A percentile compares a stretch with the other conserved stretches of the same genome.
These are phyloP conservation scores for Shiraia sp. DNA, from an alignment of 2,329 filamentous ascomycete species.

Conservation along the genomic window DNA sequence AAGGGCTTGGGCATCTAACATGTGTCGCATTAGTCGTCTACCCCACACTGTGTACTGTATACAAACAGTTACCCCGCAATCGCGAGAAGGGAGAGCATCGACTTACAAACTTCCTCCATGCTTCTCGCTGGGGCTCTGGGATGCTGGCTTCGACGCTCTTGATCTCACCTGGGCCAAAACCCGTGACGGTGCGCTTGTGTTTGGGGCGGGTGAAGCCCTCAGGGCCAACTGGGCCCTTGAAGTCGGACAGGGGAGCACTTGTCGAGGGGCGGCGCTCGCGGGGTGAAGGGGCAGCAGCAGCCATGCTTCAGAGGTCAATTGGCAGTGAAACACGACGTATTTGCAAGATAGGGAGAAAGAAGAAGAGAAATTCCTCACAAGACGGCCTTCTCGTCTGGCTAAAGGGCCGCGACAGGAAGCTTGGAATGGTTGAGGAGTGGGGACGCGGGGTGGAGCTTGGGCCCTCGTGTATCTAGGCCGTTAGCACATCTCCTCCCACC, in stretches of 20 bases:
- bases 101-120: slow-evolving; percentile 67
- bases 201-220: slow-evolving; percentile 82
- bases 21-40: slow-evolving; percentile 8
- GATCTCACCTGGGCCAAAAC: slow-evolving; percentile 88
- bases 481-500: too few species aligned
- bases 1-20: slow-evolving; percentile 68
- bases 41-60: not conserved
- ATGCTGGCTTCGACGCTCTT: slow-evolving; percentile 91
- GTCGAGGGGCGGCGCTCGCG: slow-evolving; percentile 82
- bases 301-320: slow-evolving; percentile 39
- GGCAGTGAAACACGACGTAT: slow-evolving; percentile 25
- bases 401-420: too few species aligned
- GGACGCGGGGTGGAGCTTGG: too few species aligned
- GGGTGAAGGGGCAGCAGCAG: slow-evolving; percentile 40
- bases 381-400: too few species aligned
- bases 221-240: slow-evolving; percentile 83
- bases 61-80: slow-evolving; percentile 21
- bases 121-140: slow-evolving; percentile 82
- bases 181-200: slow-evolving; percentile 95
- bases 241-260: slow-evolving; percentile 81
- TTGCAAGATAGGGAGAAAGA: too few species aligned
- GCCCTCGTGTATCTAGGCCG: too few species aligned
- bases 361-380: too few species aligned
- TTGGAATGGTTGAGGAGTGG: too few species aligned
- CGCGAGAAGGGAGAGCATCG: slow-evolving; percentile 1